Conservation (phyloP, 768 basidiomycete genomes). For the Hirschioporus abietinus region DNA sequence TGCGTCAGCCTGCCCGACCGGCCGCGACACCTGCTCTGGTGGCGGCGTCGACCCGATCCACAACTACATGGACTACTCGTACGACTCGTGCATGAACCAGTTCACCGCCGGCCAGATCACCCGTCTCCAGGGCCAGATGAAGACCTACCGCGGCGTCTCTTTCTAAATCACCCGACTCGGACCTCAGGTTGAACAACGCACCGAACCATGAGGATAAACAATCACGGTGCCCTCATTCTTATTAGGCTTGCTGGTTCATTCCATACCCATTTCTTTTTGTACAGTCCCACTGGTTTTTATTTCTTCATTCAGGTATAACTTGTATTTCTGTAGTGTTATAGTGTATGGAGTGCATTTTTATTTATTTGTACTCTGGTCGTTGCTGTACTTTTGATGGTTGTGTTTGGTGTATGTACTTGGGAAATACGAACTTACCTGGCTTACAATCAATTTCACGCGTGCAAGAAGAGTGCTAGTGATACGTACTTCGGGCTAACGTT, state of each 20-base stretch:
- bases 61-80: constrained; percentile 52
- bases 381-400: background rate
- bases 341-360: background rate
- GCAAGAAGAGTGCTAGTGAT: too few species aligned
- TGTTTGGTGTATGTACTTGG: too few species aligned
- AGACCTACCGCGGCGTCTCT: constrained; percentile 38
- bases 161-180: background rate
- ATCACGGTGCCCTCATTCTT: background rate
- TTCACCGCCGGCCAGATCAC: constrained; percentile 38
- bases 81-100: constrained; percentile 45
- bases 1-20: constrained; percentile 31
- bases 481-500: too few species aligned
- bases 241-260: background rate
- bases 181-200: background rate
- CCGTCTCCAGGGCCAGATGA: constrained; percentile 36
- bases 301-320: background rate
- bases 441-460: too few species aligned
- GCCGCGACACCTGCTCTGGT: constrained; percentile 24
- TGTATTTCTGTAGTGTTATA: background rate
- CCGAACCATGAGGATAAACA: background rate
- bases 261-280: background rate
- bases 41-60: constrained; percentile 35
- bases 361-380: background rate
- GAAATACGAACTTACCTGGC: too few species aligned
- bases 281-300: background rate